A percentile compares a stretch with the other conserved stretches of the same genome.
These are phyloP conservation scores for Nidularia sp. DNA, from an alignment of 768 basidiomycete species.

Conservation along the genomic window DNA sequence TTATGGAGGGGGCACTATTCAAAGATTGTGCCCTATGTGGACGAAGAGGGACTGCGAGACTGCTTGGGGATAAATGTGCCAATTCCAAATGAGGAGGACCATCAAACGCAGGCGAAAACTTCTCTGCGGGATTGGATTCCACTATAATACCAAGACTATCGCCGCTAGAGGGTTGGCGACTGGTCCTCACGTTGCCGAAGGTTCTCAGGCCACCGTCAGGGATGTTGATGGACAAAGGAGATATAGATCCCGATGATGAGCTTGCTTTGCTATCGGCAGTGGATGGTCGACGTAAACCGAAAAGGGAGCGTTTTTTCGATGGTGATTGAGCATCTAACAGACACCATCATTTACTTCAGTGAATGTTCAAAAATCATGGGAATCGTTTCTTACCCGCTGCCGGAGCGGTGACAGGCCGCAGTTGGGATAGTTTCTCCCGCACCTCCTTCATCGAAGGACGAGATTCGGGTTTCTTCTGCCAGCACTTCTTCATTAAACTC, in stretches of 20 bases:
- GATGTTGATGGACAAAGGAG: neutral
- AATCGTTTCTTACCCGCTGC: too few species aligned
- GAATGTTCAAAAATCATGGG: too few species aligned
- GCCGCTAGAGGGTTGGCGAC: neutral
- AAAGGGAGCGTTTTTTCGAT: slow-evolving; percentile 4
- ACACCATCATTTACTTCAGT: too few species aligned
- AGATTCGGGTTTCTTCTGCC: slow-evolving; percentile 31
- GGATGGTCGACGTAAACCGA: slow-evolving; percentile 9
- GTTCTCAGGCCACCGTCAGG: neutral
- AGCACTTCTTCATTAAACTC: slow-evolving; percentile 38
- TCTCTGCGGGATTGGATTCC: too few species aligned
- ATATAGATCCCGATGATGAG: slow-evolving; percentile 4
- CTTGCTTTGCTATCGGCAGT: slow-evolving; percentile 8
- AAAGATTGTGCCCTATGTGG: too few species aligned
- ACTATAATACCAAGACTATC: neutral
- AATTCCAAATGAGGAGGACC: too few species aligned
- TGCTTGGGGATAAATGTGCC: too few species aligned
- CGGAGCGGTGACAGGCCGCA: too few species aligned
- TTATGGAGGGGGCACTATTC: too few species aligned
- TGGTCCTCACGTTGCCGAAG: neutral
- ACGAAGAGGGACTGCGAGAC: too few species aligned
- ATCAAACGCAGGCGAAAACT: too few species aligned
- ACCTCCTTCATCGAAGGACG: slow-evolving; percentile 35
- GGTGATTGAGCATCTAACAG: too few species aligned
- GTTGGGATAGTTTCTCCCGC: slow-evolving; percentile 16